Conservation (phyloP, 202 grass and related monocot species). For the Panicum virgatum region DNA sequence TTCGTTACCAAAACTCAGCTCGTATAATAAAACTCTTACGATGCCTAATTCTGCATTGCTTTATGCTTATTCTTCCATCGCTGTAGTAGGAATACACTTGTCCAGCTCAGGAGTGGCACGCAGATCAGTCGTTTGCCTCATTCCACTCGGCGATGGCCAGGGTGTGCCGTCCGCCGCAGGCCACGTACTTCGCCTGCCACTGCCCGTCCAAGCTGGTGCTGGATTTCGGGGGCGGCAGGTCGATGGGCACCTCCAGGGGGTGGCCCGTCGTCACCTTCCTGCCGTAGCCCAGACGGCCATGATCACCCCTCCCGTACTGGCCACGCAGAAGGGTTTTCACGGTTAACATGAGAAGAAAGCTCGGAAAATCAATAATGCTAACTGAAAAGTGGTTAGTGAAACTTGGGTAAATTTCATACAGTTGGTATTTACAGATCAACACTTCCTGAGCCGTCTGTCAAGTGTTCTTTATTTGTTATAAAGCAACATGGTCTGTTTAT, state of each 20-base stretch:
- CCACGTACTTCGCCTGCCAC: constrained; percentile 80
- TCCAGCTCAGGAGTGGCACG: not conserved
- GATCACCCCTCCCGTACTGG: constrained; percentile 95
- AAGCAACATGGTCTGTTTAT: not conserved
- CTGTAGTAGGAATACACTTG: not conserved
- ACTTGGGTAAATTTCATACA: not conserved
- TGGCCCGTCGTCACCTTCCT: constrained; percentile 87
- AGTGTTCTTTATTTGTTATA: not conserved
- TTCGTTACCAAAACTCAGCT: not conserved
- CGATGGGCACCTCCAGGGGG: constrained; percentile 75
- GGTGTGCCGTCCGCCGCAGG: constrained; percentile 94
- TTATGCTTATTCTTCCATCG: constrained; percentile 12
- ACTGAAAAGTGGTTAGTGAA: not conserved
- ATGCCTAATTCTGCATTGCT: constrained; percentile 14
- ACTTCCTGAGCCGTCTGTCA: not conserved
- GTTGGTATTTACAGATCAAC: not conserved
- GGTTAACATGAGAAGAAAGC: not conserved
- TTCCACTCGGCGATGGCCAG: constrained; percentile 78
- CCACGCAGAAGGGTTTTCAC: not conserved
- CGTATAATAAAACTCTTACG: constrained; percentile 3
- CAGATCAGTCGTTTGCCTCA: constrained; percentile 33
- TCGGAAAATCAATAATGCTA: not conserved
- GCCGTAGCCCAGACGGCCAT: constrained; percentile 82
- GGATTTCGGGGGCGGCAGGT: constrained; percentile 53
- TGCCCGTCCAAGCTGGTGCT: constrained; percentile 36